A percentile compares a stretch with the other conserved stretches of the same genome.
Evolutionary conservation across 176 grass and related monocot genomes (phyloP).

Genomic region (Panicum miliaceum): DNA sequence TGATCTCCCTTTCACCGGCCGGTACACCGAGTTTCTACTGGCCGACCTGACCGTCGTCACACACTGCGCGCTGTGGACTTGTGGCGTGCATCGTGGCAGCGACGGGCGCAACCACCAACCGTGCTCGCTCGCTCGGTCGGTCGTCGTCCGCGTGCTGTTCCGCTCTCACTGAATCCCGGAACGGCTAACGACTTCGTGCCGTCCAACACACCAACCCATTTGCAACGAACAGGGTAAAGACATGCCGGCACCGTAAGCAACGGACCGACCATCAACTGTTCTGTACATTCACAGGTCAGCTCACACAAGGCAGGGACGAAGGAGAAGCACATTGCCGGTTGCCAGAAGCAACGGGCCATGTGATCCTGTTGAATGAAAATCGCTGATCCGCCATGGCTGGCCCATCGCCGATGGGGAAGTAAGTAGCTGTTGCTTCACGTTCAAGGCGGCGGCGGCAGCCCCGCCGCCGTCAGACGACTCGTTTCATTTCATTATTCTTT

Average conservation of each 20-base stretch:
- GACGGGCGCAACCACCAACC: constrained; percentile 15
- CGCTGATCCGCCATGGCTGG: background rate
- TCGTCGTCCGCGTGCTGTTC: background rate
- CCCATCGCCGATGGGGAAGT: background rate
- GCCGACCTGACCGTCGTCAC: background rate
- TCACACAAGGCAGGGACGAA: background rate
- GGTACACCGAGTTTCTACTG: background rate
- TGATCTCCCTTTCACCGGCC: constrained; percentile 6
- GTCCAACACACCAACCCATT: background rate
- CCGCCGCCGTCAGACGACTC: background rate
- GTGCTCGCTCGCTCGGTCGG: background rate
- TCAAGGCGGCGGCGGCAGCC: background rate
- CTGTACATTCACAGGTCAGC: background rate
- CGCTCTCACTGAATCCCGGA: background rate
- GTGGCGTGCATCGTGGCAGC: background rate
- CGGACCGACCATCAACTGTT: background rate
- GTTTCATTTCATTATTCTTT: background rate
- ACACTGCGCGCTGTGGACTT: background rate
- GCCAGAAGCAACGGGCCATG: constrained; percentile 29
- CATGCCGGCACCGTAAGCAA: background rate
- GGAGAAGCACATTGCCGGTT: background rate
- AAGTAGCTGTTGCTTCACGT: constrained; percentile 26
- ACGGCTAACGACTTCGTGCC: background rate
- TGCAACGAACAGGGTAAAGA: background rate
- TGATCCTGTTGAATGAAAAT: constrained; percentile 46